These are phyloP conservation scores for Neoarthrinium moseri DNA, from an alignment of 2,329 filamentous ascomycete species.

Conservation along the genomic window DNA sequence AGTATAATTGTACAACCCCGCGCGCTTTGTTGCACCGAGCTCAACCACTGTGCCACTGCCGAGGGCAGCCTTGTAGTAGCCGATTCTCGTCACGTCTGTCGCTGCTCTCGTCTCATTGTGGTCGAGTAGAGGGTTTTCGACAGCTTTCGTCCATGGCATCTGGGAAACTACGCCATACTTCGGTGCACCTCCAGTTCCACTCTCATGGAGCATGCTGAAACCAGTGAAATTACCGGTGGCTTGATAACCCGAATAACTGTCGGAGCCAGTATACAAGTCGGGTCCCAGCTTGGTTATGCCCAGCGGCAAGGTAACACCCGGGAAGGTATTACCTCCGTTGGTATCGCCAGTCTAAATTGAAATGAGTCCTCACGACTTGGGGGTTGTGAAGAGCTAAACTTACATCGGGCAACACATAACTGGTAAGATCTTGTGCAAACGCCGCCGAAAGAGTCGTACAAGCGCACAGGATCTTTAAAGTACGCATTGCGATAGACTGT, in stretches of 20 bases:
- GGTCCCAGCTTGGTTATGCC: constrained; percentile 51
- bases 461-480: constrained; percentile 7
- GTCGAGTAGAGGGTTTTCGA: constrained; percentile 54
- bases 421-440: constrained; percentile 16
- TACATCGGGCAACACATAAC: constrained; percentile 22
- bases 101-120: constrained; percentile 53
- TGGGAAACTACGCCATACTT: constrained; percentile 68
- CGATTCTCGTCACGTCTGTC: constrained; percentile 53
- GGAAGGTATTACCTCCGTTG: constrained; percentile 48
- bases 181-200: constrained; percentile 66
- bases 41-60: constrained; percentile 56
- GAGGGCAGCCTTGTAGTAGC: constrained; percentile 59
- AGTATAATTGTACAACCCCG: constrained; percentile 60
- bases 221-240: constrained; percentile 53
- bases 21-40: constrained; percentile 53
- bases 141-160: constrained; percentile 49
- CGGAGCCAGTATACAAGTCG: constrained; percentile 45
- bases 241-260: constrained; percentile 54
- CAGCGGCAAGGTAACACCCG: constrained; percentile 45
- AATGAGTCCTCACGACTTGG: background rate
- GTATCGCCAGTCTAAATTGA: constrained; percentile 39
- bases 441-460: constrained; percentile 10
- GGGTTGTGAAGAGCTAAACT: constrained; percentile 9
- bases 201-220: constrained; percentile 65
- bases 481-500: constrained; percentile 16